phyloP scores from a whole-genome alignment of 2,329 filamentous ascomycete genomes.

The Sclerotinia borealis region DNA sequence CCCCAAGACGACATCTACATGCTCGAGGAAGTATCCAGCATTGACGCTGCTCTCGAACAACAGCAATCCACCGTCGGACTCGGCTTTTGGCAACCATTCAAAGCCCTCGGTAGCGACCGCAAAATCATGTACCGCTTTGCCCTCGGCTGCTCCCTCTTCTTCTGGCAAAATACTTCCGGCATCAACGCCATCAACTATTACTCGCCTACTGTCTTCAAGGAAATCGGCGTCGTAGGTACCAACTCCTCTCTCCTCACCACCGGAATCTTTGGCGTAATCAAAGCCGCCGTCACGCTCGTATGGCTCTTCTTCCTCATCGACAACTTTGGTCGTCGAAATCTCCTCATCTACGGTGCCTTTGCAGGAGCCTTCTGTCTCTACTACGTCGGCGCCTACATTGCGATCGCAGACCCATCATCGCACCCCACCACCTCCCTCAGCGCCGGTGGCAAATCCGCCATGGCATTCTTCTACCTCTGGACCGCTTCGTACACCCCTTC shows the following conservation, averaged over 20 bases:
- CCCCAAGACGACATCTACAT: slow-evolving; percentile 56
- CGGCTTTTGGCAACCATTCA: slow-evolving; percentile 71
- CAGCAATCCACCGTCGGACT: slow-evolving; percentile 57
- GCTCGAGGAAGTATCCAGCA: slow-evolving; percentile 63
- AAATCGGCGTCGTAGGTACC: slow-evolving; percentile 24
- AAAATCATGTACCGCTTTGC: slow-evolving; percentile 53
- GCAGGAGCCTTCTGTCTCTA: slow-evolving; percentile 18
- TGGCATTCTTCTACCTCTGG: slow-evolving; percentile 71
- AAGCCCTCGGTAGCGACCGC: slow-evolving; percentile 27
- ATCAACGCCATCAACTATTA: slow-evolving; percentile 29
- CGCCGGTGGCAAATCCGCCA: slow-evolving; percentile 47
- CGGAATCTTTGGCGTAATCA: slow-evolving; percentile 25
- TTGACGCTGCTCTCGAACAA: slow-evolving; percentile 63
- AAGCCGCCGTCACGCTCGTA: slow-evolving; percentile 20
- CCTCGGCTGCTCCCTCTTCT: slow-evolving; percentile 57
- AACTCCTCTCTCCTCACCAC: slow-evolving; percentile 21
- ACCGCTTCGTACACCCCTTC: slow-evolving; percentile 38
- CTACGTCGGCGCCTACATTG: slow-evolving; percentile 27
- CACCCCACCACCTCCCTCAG: slow-evolving; percentile 28
- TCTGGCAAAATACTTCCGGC: slow-evolving; percentile 26
- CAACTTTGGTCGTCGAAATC: slow-evolving; percentile 48
- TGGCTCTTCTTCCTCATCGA: slow-evolving; percentile 56
- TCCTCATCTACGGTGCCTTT: slow-evolving; percentile 28
- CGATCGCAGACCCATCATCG: slow-evolving; percentile 34
- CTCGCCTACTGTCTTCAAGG: slow-evolving; percentile 23